Evolutionary conservation across 148 eudicot genomes (phyloP), one percentile per base, ranked within the genome.

Genomic region (Persicaria tinctoria): DNA sequence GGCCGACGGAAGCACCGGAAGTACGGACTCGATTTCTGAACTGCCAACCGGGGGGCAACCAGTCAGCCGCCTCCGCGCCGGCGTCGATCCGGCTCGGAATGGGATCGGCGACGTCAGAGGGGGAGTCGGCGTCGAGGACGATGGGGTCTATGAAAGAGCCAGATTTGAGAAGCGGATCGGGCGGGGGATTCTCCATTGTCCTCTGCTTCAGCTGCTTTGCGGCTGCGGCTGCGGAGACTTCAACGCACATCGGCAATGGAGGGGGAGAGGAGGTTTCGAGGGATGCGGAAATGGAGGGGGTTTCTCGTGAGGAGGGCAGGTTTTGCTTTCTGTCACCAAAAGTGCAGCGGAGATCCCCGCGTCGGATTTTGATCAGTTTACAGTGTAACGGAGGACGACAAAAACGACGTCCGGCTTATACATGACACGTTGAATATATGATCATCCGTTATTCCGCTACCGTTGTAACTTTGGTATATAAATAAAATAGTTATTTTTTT

Each of bases 1-100:
- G 5, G 23, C 87, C 85, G 18, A 83, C 85, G 75, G 87, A 64
- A 70, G 87, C 85, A 70, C 87, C 85, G 51, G 83, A 76, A 32
- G 81, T 27, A 60, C 85, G 56, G 44, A 76, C 75, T 62, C 70
- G 77, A 8, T 60, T 74, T 4, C 48, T 56, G 18, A 82, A 64
- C 7, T 5, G 14, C 87, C 87, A 85, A 38, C 62, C 80, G 12
- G 77, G n/a, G 62, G 87, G 85, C 78, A 85, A 71, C 87, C 87
- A 85, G 48, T 78, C 85, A 57, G 87, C 82, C 12, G n/a, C 63
- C 69, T 68, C 20, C 66, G 47, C 8, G 44, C 11, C 59, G 20
- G 5, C 57, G 53, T 51, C 4, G 76, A 23, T 27, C 76, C 51
- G 8, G 44, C 80, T 14, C 11, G 51, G 1, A n/a, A 12, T 41